Evolutionary conservation across 768 basidiomycete genomes (phyloP).

Genomic region (Fibroporia radiculosa): DNA sequence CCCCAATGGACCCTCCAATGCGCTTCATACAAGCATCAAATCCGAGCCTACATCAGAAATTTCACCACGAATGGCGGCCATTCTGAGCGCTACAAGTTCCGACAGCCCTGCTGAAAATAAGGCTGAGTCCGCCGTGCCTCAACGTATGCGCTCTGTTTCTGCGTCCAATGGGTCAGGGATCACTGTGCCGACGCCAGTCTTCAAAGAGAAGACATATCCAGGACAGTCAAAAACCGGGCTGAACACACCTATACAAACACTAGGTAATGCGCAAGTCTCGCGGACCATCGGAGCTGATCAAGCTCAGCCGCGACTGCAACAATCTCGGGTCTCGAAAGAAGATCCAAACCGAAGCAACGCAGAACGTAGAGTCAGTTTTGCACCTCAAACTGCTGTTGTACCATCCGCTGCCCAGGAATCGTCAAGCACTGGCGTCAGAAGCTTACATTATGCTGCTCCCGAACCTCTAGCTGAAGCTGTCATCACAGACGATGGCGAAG

Average conservation of each 20-base stretch:
- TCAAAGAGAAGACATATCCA: slow-evolving; percentile 7
- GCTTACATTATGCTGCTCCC: not conserved
- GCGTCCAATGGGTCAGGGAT: slow-evolving; percentile 5
- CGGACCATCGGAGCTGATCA: slow-evolving; percentile 5
- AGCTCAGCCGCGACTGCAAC: slow-evolving; percentile 7
- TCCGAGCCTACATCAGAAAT: slow-evolving; percentile 6
- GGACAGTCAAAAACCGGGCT: slow-evolving; percentile 15
- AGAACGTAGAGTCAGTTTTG: slow-evolving; percentile 10
- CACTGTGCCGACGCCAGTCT: slow-evolving; percentile 7
- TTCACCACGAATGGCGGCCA: slow-evolving; percentile 7
- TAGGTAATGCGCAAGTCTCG: slow-evolving; percentile 9
- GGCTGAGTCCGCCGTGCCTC: slow-evolving; percentile 28
- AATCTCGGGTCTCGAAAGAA: slow-evolving; percentile 3
- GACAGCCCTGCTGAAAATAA: slow-evolving; percentile 15
- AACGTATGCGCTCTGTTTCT: slow-evolving; percentile 29
- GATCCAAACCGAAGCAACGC: not conserved
- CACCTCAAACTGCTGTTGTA: not conserved
- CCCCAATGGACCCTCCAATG: not conserved
- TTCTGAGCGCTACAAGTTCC: slow-evolving; percentile 7
- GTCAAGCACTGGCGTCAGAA: not conserved
- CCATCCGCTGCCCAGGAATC: slow-evolving; percentile 5
- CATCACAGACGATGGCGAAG: slow-evolving; percentile 24
- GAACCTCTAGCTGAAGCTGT: slow-evolving; percentile 2
- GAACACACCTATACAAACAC: slow-evolving; percentile 30
- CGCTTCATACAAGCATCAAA: slow-evolving; percentile 7